phyloP scores from a whole-genome alignment of 192 early-diverging fungal species.

The Linnemannia schmuckeri region DNA sequence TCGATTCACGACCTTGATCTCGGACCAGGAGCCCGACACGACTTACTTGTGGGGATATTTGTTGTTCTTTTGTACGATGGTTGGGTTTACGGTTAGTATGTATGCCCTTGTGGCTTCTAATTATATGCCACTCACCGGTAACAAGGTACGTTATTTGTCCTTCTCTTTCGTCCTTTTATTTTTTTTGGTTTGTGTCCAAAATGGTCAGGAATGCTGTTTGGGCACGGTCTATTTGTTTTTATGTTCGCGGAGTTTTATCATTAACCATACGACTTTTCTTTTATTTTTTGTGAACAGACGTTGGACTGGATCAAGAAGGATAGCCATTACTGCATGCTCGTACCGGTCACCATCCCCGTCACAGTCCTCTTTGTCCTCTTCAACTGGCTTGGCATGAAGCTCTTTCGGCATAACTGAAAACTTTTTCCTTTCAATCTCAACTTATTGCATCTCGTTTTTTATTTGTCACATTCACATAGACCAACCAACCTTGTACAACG shows the following conservation, averaged over 20 bases:
- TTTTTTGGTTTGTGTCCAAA: background rate
- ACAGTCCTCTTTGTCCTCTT: conserved; percentile 83
- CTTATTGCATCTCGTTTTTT: background rate
- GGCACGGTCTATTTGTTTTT: background rate
- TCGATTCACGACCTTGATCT: conserved; percentile 67
- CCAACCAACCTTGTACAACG: background rate
- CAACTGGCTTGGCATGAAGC: conserved; percentile 98
- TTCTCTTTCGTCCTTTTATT: background rate
- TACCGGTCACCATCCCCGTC: conserved; percentile 85
- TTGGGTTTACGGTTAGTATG: conserved; percentile 71
- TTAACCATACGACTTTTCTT: background rate
- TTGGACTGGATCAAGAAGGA: conserved; percentile 82
- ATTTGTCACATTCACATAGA: background rate
- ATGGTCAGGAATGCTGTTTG: background rate
- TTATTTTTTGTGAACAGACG: conserved; percentile 40
- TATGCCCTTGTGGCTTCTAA: conserved; percentile 78
- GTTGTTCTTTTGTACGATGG: conserved; percentile 69
- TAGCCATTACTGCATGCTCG: conserved; percentile 85
- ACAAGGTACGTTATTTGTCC: conserved; percentile 56
- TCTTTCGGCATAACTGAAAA: conserved; percentile 86
- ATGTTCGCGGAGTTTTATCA: background rate
- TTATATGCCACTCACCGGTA: conserved; percentile 77
- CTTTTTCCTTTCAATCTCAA: background rate
- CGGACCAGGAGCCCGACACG: conserved; percentile 72
- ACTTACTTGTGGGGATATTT: conserved; percentile 78